Conservation (phyloP, 2,329 filamentous ascomycete species). For the Neopestalotiopsis sp. region DNA sequence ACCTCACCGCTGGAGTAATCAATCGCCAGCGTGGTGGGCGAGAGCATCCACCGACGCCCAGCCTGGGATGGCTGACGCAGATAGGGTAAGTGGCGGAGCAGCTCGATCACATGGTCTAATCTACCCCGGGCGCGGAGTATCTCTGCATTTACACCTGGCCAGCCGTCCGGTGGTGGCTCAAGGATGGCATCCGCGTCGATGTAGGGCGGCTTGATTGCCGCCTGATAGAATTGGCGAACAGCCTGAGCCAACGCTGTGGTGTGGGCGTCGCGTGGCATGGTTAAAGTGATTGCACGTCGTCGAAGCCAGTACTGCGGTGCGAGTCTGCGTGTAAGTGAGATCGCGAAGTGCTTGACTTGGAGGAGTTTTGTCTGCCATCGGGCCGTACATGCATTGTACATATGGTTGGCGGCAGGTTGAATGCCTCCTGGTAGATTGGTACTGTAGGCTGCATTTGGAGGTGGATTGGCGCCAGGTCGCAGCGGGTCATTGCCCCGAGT, state of each 20-base stretch:
- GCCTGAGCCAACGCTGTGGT: conserved; percentile 6
- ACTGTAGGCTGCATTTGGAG: not conserved
- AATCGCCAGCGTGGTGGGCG: conserved; percentile 4
- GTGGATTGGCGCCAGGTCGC: too few relatives aligned
- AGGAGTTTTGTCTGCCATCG: not conserved
- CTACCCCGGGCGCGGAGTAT: conserved; percentile 2
- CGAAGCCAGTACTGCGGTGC: not conserved
- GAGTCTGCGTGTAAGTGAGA: not conserved
- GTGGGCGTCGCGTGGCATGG: not conserved
- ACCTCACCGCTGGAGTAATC: conserved; percentile 7
- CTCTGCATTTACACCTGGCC: not conserved
- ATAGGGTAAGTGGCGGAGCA: conserved; percentile 7
- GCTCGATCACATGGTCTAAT: not conserved
- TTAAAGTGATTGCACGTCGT: not conserved
- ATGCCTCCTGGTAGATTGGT: not conserved
- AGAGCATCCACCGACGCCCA: not conserved
- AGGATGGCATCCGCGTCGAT: not conserved
- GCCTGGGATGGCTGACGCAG: conserved; percentile 1
- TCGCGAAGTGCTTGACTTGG: not conserved
- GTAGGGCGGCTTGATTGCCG: not conserved
- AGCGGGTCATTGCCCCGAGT: too few relatives aligned
- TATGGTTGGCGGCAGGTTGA: not conserved
- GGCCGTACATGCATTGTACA: not conserved
- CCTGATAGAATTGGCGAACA: conserved; percentile 9
- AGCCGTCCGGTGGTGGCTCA: conserved; percentile 1